Percentiles rank a stretch among this genome's conserved stretches.
phyloP scores from a whole-genome alignment of 768 basidiomycete species.

The Mycena floridula region DNA sequence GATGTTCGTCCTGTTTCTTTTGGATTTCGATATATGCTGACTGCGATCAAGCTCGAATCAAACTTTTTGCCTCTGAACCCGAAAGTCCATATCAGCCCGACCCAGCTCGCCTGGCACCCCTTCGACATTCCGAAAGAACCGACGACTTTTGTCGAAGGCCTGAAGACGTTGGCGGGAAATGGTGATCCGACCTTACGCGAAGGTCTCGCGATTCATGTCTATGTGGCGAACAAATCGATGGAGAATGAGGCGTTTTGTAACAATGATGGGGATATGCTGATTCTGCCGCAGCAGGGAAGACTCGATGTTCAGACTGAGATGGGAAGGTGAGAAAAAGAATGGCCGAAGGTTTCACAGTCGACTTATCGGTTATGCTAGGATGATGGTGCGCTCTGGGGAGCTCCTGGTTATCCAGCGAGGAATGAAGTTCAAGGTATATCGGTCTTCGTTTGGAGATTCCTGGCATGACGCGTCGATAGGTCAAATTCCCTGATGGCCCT shows the following conservation, averaged over 20 bases:
- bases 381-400: conserved; percentile 63
- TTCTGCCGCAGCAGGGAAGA: conserved; percentile 58
- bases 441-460: background rate
- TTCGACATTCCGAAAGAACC: conserved; percentile 43
- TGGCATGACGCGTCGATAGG: conserved; percentile 23
- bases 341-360: background rate
- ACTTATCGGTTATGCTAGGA: conserved; percentile 20
- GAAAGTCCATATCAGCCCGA: conserved; percentile 54
- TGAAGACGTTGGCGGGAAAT: conserved; percentile 60
- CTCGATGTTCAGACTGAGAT: conserved; percentile 67
- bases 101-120: conserved; percentile 62
- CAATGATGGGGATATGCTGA: conserved; percentile 61
- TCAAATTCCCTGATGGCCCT: conserved; percentile 50
- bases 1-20: conserved; percentile 34
- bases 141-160: conserved; percentile 42
- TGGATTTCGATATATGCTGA: background rate
- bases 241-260: conserved; percentile 54
- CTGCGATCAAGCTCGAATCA: conserved; percentile 43
- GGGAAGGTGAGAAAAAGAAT: conserved; percentile 40
- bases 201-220: conserved; percentile 61
- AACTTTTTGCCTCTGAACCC: conserved; percentile 56
- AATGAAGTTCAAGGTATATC: conserved; percentile 55
- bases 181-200: conserved; percentile 59
- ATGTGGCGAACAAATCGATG: conserved; percentile 56
- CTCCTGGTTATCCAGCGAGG: conserved; percentile 60